Evolutionary conservation across 805 yeast species (phyloP).

Genomic region (Candida anglica): DNA sequence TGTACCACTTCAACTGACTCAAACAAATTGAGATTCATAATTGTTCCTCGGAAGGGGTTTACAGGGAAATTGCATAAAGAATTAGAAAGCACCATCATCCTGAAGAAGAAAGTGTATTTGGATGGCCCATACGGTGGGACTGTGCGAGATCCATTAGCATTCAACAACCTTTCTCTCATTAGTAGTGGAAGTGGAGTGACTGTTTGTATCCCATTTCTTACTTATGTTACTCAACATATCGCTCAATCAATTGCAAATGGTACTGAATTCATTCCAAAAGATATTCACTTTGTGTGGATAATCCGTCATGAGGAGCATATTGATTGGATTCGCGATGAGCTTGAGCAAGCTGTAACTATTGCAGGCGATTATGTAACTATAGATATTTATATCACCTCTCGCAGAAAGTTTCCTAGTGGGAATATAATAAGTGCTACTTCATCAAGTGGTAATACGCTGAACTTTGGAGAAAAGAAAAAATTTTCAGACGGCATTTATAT

Average conservation of each 20-base stretch:
- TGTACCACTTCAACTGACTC: conserved; percentile 13
- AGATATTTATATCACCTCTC: conserved; percentile 16
- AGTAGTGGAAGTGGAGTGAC: conserved; percentile 53
- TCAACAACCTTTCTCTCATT: conserved; percentile 39
- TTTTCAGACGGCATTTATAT: conserved; percentile 10
- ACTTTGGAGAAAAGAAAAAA: neutral
- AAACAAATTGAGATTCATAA: conserved; percentile 38
- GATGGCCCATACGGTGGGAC: conserved; percentile 63
- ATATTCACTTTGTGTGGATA: conserved; percentile 44
- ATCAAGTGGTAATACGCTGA: neutral
- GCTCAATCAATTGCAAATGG: conserved; percentile 4
- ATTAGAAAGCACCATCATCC: conserved; percentile 21
- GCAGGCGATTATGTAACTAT: conserved; percentile 23
- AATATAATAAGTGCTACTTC: neutral
- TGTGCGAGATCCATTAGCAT: conserved; percentile 39
- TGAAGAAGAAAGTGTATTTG: conserved; percentile 30
- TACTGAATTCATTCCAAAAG: conserved; percentile 12
- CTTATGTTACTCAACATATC: conserved; percentile 16
- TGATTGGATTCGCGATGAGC: conserved; percentile 38
- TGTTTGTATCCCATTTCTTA: conserved; percentile 43
- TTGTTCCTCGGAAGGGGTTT: conserved; percentile 45
- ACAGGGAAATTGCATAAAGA: conserved; percentile 32
- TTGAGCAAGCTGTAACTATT: conserved; percentile 20
- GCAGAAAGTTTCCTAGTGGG: conserved; percentile 2
- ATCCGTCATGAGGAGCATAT: conserved; percentile 28